A percentile compares a stretch with the other conserved stretches of the same genome.
Conservation (phyloP, 2,329 filamentous ascomycete genomes). For the Neopestalotiopsis rosae region DNA sequence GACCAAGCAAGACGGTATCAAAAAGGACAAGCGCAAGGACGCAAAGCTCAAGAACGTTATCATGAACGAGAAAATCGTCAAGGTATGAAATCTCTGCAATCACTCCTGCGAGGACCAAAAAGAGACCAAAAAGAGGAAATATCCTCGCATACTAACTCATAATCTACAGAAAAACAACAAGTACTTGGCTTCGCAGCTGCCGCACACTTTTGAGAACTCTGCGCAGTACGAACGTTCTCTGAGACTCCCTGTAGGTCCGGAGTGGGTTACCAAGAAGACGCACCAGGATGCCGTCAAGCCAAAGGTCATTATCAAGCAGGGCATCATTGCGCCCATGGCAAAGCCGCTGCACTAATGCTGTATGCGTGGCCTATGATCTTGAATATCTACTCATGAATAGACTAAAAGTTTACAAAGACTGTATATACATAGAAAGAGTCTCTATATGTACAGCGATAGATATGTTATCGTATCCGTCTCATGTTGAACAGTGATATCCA, state of each 20-base stretch:
- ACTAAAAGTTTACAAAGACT: not conserved
- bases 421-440: not conserved
- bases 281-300: constrained; percentile 92
- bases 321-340: constrained; percentile 85
- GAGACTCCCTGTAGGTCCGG: constrained; percentile 84
- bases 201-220: constrained; percentile 86
- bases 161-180: constrained; percentile 56
- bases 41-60: constrained; percentile 84
- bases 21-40: constrained; percentile 79
- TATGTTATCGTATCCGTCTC: too few species aligned
- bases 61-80: constrained; percentile 88
- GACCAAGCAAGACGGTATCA: constrained; percentile 73
- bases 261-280: constrained; percentile 96
- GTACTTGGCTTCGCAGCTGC: constrained; percentile 83
- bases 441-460: not conserved
- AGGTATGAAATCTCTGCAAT: constrained; percentile 58
- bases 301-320: constrained; percentile 87
- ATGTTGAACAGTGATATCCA: too few species aligned
- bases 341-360: constrained; percentile 61
- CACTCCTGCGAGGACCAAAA: not conserved
- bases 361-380: not conserved
- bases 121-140: not conserved
- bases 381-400: not conserved
- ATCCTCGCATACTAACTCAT: not conserved
- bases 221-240: constrained; percentile 91